Percentiles rank a stretch among this genome's conserved stretches.
Conservation (phyloP, 345 rosid species). For the Corchorus olitorius region DNA sequence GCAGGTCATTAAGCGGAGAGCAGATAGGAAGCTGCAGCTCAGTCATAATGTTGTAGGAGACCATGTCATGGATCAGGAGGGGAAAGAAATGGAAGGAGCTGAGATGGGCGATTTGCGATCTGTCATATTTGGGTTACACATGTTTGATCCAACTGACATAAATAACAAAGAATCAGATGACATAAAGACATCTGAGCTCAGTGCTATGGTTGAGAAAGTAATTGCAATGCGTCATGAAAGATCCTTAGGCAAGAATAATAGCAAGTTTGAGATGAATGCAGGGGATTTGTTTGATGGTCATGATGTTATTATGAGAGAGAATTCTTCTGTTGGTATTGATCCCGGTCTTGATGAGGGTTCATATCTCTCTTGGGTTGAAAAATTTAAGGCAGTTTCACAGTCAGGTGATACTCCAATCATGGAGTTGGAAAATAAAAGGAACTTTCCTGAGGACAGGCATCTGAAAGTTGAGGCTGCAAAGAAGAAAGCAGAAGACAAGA, state of each 20-base stretch:
- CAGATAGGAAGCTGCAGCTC: constrained; percentile 78
- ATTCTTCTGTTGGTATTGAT: constrained; percentile 37
- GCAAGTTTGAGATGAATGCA: constrained; percentile 54
- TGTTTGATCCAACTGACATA: constrained; percentile 57
- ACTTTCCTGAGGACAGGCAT: constrained; percentile 44
- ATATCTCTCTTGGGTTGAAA: constrained; percentile 84
- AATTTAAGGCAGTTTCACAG: constrained; percentile 55
- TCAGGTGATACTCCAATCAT: constrained; percentile 37
- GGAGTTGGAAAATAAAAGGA: constrained; percentile 50
- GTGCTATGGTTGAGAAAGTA: constrained; percentile 63
- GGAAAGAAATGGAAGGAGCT: constrained; percentile 50
- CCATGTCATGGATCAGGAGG: constrained; percentile 39
- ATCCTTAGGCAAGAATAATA: constrained; percentile 40
- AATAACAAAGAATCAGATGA: constrained; percentile 45
- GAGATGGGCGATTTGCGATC: constrained; percentile 60
- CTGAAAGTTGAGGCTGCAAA: constrained; percentile 58
- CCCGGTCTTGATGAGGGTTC: constrained; percentile 83
- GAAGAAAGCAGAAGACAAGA: constrained; percentile 75
- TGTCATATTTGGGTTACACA: constrained; percentile 70
- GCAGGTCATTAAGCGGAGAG: constrained; percentile 83
- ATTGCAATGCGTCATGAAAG: constrained; percentile 56
- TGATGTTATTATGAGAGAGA: constrained; percentile 28
- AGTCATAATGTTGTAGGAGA: constrained; percentile 74
- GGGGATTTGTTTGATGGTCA: constrained; percentile 30
- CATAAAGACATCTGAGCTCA: constrained; percentile 51